These are phyloP conservation scores for Aspergillus baeticus DNA, from an alignment of 495 filamentous ascomycete genomes.

Conservation along the genomic window DNA sequence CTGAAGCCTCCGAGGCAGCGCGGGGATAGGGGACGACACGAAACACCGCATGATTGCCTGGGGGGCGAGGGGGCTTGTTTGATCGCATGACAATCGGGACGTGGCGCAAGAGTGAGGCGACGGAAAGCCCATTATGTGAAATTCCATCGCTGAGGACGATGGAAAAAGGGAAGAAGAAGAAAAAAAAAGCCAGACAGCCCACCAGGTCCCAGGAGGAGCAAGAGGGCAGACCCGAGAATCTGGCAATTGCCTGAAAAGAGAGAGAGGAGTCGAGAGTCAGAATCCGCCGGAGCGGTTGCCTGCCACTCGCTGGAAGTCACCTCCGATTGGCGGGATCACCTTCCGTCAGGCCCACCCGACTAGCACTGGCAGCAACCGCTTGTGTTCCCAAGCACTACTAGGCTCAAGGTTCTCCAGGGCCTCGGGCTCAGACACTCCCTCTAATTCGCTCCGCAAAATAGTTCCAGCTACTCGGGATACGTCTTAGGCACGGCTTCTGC, in stretches of 20 bases:
- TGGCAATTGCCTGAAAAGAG: neutral
- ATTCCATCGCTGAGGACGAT: neutral
- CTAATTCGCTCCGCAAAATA: too few species aligned
- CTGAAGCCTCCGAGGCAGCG: neutral
- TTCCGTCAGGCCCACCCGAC: too few species aligned
- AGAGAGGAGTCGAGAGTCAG: too few species aligned
- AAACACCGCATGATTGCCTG: constrained; percentile 1
- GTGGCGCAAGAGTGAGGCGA: neutral
- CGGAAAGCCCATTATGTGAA: neutral
- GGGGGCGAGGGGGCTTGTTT: neutral
- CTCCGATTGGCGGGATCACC: too few species aligned
- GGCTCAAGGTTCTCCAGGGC: too few species aligned
- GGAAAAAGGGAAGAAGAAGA: neutral
- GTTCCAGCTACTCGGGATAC: too few species aligned
- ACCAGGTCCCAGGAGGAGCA: neutral
- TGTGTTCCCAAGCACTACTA: too few species aligned
- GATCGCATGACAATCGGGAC: neutral
- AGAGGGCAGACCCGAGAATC: neutral
- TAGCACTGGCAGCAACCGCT: too few species aligned
- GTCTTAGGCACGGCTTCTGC: too few species aligned
- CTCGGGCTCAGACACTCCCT: too few species aligned
- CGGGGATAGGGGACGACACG: constrained; percentile 3
- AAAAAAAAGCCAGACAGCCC: neutral
- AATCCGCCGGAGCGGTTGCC: too few species aligned
- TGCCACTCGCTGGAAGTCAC: too few species aligned